Evolutionary conservation across 78 protist genomes (phyloP), one percentile per base, ranked within the genome.

Genomic region (Dictyostelium purpureum): DNA sequence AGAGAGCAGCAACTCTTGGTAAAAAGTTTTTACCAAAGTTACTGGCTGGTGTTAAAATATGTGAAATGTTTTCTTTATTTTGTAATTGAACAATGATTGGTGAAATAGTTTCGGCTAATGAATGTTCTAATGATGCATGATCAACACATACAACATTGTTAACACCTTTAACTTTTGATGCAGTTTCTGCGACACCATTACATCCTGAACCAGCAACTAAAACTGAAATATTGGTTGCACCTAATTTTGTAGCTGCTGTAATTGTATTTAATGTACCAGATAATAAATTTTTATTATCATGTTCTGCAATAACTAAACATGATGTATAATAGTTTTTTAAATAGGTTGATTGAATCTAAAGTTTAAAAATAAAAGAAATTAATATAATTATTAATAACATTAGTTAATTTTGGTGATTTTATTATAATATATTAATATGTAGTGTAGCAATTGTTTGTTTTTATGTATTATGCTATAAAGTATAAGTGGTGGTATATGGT

Each of bases 1-100:
- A 92, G 78, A 40, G 12, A 28, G 98, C 99, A 6, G 98, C 99
- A 9, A 95, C 94, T 33, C 99, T 96, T 33, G 99, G 99, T 28
- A 97, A 0, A 42, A 97, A 87, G 21, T 67, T 47, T 94, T 97
- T 98, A 79, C 97, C 97, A 63, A 81, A 71, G 28, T 98, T 82
- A 10, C 97, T 56, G 10, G 98, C 57, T 16, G 97, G 65, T 10
- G 97, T 94, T 12, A 95, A 35, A 37, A 99, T 88, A 96, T 97
- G 98, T 38, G 98, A 35, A 85, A 66, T 89, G 51, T 40, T 37
- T 73, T 79, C 57, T 45, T 26, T 21, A 49, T 79, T 9, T 31
- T 76, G 95, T 11, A 93, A 74, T 4, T 43, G 71, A 2, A 56
- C 42, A 9, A 97, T 59, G 26, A 94, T 63, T 33, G 94, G 75